phyloP scores from a whole-genome alignment of 345 rosid species.

The Diplotaxis tenuifolia region DNA sequence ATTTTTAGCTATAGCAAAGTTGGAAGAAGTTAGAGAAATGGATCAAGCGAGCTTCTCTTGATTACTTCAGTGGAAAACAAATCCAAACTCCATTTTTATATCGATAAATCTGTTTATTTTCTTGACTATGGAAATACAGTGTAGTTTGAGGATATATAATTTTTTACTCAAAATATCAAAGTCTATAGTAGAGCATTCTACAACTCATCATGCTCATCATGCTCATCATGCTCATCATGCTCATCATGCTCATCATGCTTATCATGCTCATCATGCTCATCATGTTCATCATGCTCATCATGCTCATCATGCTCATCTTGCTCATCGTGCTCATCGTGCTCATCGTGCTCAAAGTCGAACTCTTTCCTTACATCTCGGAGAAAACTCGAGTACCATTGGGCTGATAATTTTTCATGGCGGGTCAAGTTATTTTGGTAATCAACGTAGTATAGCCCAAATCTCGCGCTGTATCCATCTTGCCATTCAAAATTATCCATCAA shows the following conservation, averaged over 20 bases:
- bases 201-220: background rate
- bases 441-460: constrained; percentile 25
- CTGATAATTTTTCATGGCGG: constrained; percentile 31
- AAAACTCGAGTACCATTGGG: constrained; percentile 29
- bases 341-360: constrained; percentile 15
- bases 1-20: no score
- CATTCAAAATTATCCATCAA: constrained; percentile 32
- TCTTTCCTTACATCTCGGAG: constrained; percentile 4
- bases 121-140: background rate
- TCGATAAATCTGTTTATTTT: background rate
- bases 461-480: constrained; percentile 31
- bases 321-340: background rate
- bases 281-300: background rate
- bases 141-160: background rate
- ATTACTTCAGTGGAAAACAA: background rate
- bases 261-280: constrained; percentile 8
- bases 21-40: no score
- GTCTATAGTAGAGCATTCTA: background rate
- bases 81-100: background rate
- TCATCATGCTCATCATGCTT: background rate
- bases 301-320: background rate
- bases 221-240: constrained; percentile 6
- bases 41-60: no score
- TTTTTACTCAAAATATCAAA: background rate
- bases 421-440: constrained; percentile 33